Evolutionary conservation across 192 early-diverging fungal genomes (phyloP).

Genomic region (Spizellomyces sp.): DNA sequence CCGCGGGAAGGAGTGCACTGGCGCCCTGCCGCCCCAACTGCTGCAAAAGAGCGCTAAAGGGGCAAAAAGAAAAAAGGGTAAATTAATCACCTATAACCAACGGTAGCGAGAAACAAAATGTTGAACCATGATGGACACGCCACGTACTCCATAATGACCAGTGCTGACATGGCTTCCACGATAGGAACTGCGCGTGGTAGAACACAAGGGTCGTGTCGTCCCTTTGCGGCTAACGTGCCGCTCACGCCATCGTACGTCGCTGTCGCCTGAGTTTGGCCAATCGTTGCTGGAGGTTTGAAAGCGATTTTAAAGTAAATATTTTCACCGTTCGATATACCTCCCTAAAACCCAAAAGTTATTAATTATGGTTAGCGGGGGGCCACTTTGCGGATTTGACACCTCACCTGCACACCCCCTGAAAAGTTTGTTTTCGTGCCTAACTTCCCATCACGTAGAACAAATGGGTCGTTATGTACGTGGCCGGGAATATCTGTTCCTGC

Average conservation of each 20-base stretch:
- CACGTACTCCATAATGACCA: conserved; percentile 89
- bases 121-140: not conserved
- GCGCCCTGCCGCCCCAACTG: conserved; percentile 65
- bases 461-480: conserved; percentile 92
- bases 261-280: conserved; percentile 87
- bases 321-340: conserved; percentile 96
- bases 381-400: not conserved
- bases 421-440: conserved; percentile 91
- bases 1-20: conserved; percentile 48
- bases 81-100: not conserved
- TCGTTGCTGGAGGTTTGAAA: conserved; percentile 97
- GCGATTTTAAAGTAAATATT: conserved; percentile 96
- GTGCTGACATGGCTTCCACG: conserved; percentile 94
- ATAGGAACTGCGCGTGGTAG: conserved; percentile 96
- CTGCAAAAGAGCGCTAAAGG: conserved; percentile 56
- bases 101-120: too few species aligned
- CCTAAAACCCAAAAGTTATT: conserved; percentile 46
- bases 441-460: conserved; percentile 63
- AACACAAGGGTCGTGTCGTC: conserved; percentile 97
- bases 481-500: conserved; percentile 85
- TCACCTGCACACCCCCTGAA: conserved; percentile 88
- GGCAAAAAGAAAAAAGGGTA: conserved; percentile 9
- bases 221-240: conserved; percentile 86
- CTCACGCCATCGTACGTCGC: conserved; percentile 80
- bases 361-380: not conserved